A percentile compares a stretch with the other conserved stretches of the same genome.
phyloP scores from a whole-genome alignment of 1,139 yeast genomes.

The Trichomonascaceae sp. region DNA sequence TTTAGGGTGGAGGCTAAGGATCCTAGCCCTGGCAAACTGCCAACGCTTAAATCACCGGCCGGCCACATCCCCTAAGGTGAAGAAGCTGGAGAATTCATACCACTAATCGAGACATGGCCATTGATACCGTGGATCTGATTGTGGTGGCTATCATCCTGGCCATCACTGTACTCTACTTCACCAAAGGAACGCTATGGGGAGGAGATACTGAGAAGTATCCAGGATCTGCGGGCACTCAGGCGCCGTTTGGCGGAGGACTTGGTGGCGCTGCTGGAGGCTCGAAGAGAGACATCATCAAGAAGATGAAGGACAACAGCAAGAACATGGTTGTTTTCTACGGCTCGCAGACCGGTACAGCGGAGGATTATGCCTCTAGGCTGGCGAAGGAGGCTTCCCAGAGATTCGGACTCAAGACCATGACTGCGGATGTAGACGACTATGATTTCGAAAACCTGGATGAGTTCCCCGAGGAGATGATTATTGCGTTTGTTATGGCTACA shows the following conservation, averaged over 20 bases:
- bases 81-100: no score
- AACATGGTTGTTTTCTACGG: slow-evolving; percentile 78
- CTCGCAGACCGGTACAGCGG: slow-evolving; percentile 99
- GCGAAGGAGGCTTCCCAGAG: slow-evolving; percentile 77
- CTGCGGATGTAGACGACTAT: slow-evolving; percentile 77
- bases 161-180: slow-evolving; percentile 53
- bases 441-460: slow-evolving; percentile 67
- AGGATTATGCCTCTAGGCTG: slow-evolving; percentile 84
- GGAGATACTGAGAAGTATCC: slow-evolving; percentile 21
- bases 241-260: slow-evolving; percentile 22
- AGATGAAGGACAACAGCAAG: slow-evolving; percentile 50
- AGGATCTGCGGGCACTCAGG: slow-evolving; percentile 20
- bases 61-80: no score
- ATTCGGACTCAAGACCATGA: slow-evolving; percentile 73
- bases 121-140: slow-evolving; percentile 59
- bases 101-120: slow-evolving; percentile 10
- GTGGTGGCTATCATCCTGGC: slow-evolving; percentile 54
- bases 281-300: slow-evolving; percentile 44
- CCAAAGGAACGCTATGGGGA: slow-evolving; percentile 48
- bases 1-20: no score
- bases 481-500: slow-evolving; percentile 74
- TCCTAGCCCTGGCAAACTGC: no score
- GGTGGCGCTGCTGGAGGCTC: slow-evolving; percentile 14
- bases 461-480: slow-evolving; percentile 41
- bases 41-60: no score